Conservation (phyloP, 805 yeast species). For the Ogataea trehaloabstinens region DNA sequence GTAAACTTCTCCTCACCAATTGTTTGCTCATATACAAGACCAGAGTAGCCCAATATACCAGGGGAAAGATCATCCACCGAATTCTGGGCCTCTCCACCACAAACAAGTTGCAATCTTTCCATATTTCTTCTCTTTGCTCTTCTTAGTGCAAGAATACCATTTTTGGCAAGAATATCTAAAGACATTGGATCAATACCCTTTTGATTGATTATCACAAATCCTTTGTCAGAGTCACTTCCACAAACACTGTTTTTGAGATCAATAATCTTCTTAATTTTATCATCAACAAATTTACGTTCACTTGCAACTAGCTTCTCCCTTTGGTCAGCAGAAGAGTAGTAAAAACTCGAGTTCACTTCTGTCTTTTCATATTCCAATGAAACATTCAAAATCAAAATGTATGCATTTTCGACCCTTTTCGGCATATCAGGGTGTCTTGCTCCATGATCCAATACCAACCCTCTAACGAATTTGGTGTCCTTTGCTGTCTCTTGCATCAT, state of each 20-base stretch:
- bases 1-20: constrained; percentile 98
- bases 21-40: constrained; percentile 85
- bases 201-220: constrained; percentile 94
- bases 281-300: constrained; percentile 93
- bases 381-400: constrained; percentile 84
- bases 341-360: constrained; percentile 95
- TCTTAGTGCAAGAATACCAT: constrained; percentile 90
- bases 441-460: constrained; percentile 95
- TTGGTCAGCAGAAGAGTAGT: constrained; percentile 92
- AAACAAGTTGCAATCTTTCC: constrained; percentile 95
- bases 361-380: constrained; percentile 96
- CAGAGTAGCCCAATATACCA: constrained; percentile 80
- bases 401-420: constrained; percentile 75
- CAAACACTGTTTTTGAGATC: constrained; percentile 93
- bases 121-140: constrained; percentile 98
- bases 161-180: constrained; percentile 86
- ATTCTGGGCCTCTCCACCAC: constrained; percentile 98
- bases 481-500: constrained; percentile 92
- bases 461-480: constrained; percentile 79
- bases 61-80: constrained; percentile 91
- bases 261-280: constrained; percentile 83
- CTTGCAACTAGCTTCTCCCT: constrained; percentile 90
- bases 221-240: constrained; percentile 64
- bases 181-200: constrained; percentile 99
- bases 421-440: constrained; percentile 99